Evolutionary conservation across 176 grass and related monocot genomes (phyloP).

Genomic region (Areca catechu): DNA sequence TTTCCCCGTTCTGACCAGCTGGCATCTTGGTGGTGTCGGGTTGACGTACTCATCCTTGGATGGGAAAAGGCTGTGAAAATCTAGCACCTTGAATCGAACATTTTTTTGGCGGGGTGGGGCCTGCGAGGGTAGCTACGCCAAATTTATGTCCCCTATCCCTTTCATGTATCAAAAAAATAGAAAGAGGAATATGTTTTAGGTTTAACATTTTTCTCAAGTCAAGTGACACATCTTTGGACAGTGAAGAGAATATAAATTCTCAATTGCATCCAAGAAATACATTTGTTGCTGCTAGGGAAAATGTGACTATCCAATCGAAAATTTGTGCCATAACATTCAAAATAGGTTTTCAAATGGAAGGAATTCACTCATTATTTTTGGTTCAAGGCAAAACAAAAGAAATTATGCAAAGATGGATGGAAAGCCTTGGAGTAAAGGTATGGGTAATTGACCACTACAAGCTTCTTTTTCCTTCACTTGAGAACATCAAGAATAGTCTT

Average conservation of each 20-base stretch:
- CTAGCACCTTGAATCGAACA: too few relatives aligned
- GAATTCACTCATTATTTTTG: slow-evolving; percentile 49
- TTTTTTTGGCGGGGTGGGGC: too few relatives aligned
- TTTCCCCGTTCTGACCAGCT: too few relatives aligned
- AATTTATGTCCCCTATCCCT: too few relatives aligned
- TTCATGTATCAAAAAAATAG: too few relatives aligned
- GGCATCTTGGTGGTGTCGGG: too few relatives aligned
- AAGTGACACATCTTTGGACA: slow-evolving; percentile 1
- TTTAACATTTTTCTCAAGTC: slow-evolving; percentile 65
- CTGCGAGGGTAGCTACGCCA: too few relatives aligned
- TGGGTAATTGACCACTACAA: slow-evolving; percentile 26
- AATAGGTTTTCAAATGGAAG: slow-evolving; percentile 15
- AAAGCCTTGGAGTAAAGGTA: slow-evolving; percentile 51
- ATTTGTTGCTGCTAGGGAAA: neutral
- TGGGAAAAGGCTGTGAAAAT: too few relatives aligned
- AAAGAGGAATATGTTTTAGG: slow-evolving; percentile 60
- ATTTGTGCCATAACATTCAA: slow-evolving; percentile 4
- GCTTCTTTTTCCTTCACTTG: slow-evolving; percentile 26
- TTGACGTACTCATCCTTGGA: too few relatives aligned
- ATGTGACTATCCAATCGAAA: neutral
- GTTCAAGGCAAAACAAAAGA: slow-evolving; percentile 51
- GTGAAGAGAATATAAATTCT: neutral
- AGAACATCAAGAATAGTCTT: slow-evolving; percentile 24
- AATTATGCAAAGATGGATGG: slow-evolving; percentile 69
- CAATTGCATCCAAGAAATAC: neutral